Base-by-base conservation (phyloP, 768 basidiomycete species). In the Asterophora parasitica region DNA sequence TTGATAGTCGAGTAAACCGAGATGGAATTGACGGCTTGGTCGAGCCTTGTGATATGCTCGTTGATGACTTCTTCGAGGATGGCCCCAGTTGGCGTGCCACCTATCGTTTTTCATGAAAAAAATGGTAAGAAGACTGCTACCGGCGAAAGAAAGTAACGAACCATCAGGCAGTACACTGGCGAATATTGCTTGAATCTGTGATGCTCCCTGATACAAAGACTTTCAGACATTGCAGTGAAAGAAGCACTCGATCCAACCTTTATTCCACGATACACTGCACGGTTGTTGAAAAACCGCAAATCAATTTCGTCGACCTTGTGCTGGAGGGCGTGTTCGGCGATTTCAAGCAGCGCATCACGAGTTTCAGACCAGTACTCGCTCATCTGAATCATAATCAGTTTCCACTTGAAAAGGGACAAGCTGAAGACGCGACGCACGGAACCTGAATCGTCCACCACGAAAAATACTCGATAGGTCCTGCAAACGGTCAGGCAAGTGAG, bases 361-460 rank as follows among this genome's bases (percentile, higher is more conserved):
- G 61, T 52, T 52, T 65, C 60, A 5, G 37, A 9, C 66, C 66
- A 68, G 17, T 58, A 30, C 4, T 52, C 51, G 30, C 50, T 46
- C 61, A 61, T 63, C 61, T 58, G 26, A 15, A 28, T 0, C 11
- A 7, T 20, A 6, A 12, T 10, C 28, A 32, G 20, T 40, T 19
- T 20, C 10, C 28, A 27, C 8, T 10, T 17, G 13, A 17, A n/a
- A n/a, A n/a, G n/a, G n/a, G n/a, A n/a, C n/a, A n/a, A n/a, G n/a
- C n/a, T n/a, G n/a, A n/a, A n/a, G n/a, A n/a, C n/a, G n/a, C n/a
- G n/a, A 58, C 56, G 1, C 49, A 65, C 64, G 4, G 62, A 65
- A 34, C 56, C 53, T 17, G 64, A 65, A 50, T 65, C 64, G 44
- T 65, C 62, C n/a, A 65, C 51, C 20, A 64, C 46, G 46, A 65